Evolutionary conservation across 2,329 filamentous ascomycete species (phyloP).

Genomic region (Fusarium subglutinans): DNA sequence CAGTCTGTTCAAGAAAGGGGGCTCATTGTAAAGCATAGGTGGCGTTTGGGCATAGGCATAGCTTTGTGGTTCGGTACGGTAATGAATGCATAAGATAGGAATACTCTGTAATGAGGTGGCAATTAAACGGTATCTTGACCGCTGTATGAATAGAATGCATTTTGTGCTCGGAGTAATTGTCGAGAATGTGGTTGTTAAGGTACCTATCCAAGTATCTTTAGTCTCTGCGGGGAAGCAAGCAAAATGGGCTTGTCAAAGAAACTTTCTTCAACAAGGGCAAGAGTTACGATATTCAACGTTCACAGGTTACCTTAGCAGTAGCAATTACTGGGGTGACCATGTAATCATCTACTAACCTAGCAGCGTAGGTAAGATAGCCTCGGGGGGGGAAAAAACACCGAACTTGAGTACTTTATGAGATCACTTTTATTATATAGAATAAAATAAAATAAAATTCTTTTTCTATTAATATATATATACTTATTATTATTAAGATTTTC

Average conservation of each 20-base stretch:
- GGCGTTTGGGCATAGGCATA: conserved; percentile 23
- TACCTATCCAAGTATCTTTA: neutral
- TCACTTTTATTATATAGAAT: too few species aligned
- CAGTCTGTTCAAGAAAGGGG: conserved; percentile 48
- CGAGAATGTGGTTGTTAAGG: neutral
- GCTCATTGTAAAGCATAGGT: conserved; percentile 51
- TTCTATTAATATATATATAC: too few species aligned
- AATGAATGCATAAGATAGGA: conserved; percentile 35
- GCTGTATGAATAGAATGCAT: conserved; percentile 24
- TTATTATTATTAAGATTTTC: too few species aligned
- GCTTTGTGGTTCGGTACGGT: conserved; percentile 12
- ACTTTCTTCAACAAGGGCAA: neutral
- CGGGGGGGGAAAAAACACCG: too few species aligned
- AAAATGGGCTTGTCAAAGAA: neutral
- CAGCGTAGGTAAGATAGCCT: too few species aligned
- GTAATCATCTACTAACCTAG: neutral
- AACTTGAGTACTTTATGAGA: too few species aligned
- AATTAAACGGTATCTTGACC: conserved; percentile 24
- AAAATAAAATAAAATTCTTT: too few species aligned
- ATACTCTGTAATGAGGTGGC: conserved; percentile 29
- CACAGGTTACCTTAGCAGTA: neutral
- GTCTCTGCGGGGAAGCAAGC: neutral
- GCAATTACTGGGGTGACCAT: neutral
- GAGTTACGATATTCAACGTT: neutral
- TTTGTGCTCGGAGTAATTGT: neutral